Percentiles rank a stretch among this genome's conserved stretches.
Evolutionary conservation across 805 yeast genomes (phyloP).

Genomic region (Kluyveromyces starmeri): DNA sequence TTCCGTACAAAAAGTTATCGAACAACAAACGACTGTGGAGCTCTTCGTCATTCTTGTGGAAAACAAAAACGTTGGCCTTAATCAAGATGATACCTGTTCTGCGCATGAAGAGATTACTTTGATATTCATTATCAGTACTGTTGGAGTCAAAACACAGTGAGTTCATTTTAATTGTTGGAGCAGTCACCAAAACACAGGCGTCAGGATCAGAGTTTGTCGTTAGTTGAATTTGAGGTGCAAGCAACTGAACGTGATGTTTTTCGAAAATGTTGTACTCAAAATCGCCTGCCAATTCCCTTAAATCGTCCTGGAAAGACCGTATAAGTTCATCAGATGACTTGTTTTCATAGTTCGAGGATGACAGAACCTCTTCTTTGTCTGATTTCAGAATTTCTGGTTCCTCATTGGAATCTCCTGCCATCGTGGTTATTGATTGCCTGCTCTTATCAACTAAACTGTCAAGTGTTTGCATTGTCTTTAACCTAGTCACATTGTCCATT

Average conservation of each 20-base stretch:
- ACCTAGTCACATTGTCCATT: slow-evolving; percentile 34
- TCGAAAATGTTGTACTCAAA: slow-evolving; percentile 35
- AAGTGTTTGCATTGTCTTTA: slow-evolving; percentile 41
- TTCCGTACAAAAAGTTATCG: slow-evolving; percentile 51
- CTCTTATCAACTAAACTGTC: slow-evolving; percentile 38
- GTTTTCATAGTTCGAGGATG: not conserved
- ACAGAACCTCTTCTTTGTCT: not conserved
- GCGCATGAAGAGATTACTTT: slow-evolving; percentile 45
- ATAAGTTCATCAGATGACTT: slow-evolving; percentile 6
- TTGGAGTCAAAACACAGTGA: slow-evolving; percentile 54
- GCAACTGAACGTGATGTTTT: slow-evolving; percentile 55
- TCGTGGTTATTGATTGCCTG: not conserved
- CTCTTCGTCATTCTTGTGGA: slow-evolving; percentile 43
- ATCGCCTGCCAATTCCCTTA: slow-evolving; percentile 33
- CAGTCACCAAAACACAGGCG: slow-evolving; percentile 57
- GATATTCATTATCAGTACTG: slow-evolving; percentile 33
- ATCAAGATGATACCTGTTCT: slow-evolving; percentile 61
- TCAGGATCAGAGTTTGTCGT: slow-evolving; percentile 43
- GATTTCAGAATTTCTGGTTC: not conserved
- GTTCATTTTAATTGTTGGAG: slow-evolving; percentile 63
- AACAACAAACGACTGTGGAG: slow-evolving; percentile 36
- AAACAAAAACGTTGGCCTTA: slow-evolving; percentile 64
- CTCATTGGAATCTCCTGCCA: not conserved
- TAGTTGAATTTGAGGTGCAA: slow-evolving; percentile 78
- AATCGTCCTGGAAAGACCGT: slow-evolving; percentile 39